Percentiles rank a stretch among this genome's conserved stretches.
phyloP scores from a whole-genome alignment of 768 basidiomycete species.

The Leccinum imitatum region DNA sequence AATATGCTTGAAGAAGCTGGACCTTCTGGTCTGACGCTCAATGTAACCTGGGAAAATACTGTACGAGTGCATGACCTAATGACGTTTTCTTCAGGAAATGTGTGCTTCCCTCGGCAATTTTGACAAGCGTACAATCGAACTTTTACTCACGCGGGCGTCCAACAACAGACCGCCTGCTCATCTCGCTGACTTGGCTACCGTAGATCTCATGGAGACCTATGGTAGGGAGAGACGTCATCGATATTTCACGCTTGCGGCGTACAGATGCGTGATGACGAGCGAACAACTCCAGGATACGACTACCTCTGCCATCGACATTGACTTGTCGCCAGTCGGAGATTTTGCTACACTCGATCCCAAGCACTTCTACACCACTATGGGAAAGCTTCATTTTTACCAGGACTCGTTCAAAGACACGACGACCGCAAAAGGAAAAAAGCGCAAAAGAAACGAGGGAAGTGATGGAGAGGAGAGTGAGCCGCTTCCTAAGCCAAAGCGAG shows the following conservation, averaged over 20 bases:
- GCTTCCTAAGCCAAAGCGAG: conserved; percentile 44
- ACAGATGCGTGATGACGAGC: conserved; percentile 56
- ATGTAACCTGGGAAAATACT: conserved; percentile 40
- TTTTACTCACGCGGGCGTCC: conserved; percentile 70
- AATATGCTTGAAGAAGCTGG: conserved; percentile 70
- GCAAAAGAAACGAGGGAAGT: conserved; percentile 30
- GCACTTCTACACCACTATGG: conserved; percentile 55
- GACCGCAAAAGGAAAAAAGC: conserved; percentile 28
- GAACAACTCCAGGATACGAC: conserved; percentile 62
- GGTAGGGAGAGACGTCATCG: conserved; percentile 86
- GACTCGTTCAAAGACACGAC: conserved; percentile 46
- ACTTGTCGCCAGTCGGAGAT: conserved; percentile 52
- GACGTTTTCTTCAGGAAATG: conserved; percentile 50
- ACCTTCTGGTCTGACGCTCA: conserved; percentile 67
- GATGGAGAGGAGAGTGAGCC: conserved; percentile 20
- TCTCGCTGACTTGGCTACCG: conserved; percentile 67
- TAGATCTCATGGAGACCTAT: conserved; percentile 73
- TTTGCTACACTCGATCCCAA: conserved; percentile 46
- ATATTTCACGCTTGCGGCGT: conserved; percentile 75
- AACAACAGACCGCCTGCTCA: conserved; percentile 65
- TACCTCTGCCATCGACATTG: conserved; percentile 43
- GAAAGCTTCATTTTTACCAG: conserved; percentile 44
- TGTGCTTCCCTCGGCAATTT: conserved; percentile 62
- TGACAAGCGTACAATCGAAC: conserved; percentile 80
- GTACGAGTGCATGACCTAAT: conserved; percentile 7